A percentile compares a stretch with the other conserved stretches of the same genome.
These are phyloP conservation scores for Nematodospora anomalae DNA, from an alignment of 1,139 yeast species.

Conservation along the genomic window DNA sequence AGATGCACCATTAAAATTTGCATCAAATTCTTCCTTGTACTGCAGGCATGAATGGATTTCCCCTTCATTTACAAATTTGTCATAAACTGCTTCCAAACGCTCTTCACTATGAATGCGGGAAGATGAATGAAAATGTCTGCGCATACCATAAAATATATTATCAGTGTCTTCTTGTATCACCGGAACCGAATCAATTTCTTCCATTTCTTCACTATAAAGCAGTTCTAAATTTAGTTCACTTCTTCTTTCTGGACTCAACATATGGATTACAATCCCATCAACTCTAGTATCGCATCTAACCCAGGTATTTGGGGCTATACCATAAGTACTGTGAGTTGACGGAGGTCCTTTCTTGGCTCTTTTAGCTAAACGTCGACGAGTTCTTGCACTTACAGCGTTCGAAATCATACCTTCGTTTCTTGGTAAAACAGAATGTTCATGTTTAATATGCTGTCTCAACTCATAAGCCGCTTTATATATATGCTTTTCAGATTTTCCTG, in stretches of 20 bases:
- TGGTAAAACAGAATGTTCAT: constrained; percentile 40
- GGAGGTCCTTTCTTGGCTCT: constrained; percentile 56
- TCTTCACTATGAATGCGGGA: constrained; percentile 16
- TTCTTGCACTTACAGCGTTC: constrained; percentile 54
- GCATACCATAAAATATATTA: constrained; percentile 49
- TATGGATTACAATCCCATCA: constrained; percentile 66
- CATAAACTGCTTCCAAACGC: constrained; percentile 8
- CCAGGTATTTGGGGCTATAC: constrained; percentile 70
- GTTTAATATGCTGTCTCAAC: constrained; percentile 43
- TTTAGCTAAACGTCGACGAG: constrained; percentile 61
- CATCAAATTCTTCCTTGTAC: constrained; percentile 18
- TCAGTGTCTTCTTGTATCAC: constrained; percentile 27
- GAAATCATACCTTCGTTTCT: constrained; percentile 72
- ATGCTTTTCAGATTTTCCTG: constrained; percentile 80
- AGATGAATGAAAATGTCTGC: constrained; percentile 34
- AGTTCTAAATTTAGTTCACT: constrained; percentile 66
- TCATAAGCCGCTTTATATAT: constrained; percentile 69
- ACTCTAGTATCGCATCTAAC: constrained; percentile 69
- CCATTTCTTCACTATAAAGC: constrained; percentile 57
- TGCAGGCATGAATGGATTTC: background rate
- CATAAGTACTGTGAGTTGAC: constrained; percentile 58
- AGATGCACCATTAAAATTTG: constrained; percentile 19
- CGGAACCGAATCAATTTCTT: constrained; percentile 15
- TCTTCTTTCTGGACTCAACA: constrained; percentile 71
- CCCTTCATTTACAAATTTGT: constrained; percentile 7